Percentiles rank a stretch among this genome's conserved stretches.
phyloP scores from a whole-genome alignment of 345 rosid genomes.

The Fremontodendron californicum region DNA sequence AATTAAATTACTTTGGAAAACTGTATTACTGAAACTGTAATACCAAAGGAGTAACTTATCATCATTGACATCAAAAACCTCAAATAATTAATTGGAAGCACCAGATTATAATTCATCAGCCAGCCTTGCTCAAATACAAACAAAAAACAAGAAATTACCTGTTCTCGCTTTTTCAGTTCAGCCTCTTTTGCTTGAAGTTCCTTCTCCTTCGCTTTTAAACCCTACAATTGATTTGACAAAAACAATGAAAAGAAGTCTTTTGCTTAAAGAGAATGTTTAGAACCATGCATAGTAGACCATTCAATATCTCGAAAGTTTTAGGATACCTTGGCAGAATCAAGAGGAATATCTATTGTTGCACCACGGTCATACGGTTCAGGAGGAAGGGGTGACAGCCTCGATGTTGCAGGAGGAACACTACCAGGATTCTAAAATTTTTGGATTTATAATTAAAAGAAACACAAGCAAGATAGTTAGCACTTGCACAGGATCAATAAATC shows the following conservation, averaged over 20 bases:
- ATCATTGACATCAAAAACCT: background rate
- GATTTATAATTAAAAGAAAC: constrained; percentile 7
- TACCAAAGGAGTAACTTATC: background rate
- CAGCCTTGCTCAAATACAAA: background rate
- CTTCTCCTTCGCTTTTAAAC: constrained; percentile 83
- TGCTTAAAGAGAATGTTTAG: background rate
- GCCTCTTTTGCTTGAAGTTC: constrained; percentile 95
- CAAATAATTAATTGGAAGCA: background rate
- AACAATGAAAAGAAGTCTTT: background rate
- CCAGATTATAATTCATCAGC: background rate
- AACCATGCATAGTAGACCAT: background rate
- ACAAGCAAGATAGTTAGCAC: constrained; percentile 6
- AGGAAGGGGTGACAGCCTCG: constrained; percentile 89
- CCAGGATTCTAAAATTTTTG: constrained; percentile 55
- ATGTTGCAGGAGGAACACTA: constrained; percentile 59
- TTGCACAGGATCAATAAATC: background rate
- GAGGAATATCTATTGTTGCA: constrained; percentile 82
- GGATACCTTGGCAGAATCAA: constrained; percentile 64
- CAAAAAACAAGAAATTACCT: constrained; percentile 43
- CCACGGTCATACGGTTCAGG: constrained; percentile 93
- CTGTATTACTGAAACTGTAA: background rate
- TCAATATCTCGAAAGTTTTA: constrained; percentile 8
- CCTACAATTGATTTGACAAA: constrained; percentile 40
- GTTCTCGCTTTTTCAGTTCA: constrained; percentile 73
- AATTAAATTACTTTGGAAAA: background rate